Evolutionary conservation across 495 filamentous ascomycete species (phyloP), one percentile per base, ranked within the genome.

Genomic region (Hypomontagnella monticulosa): DNA sequence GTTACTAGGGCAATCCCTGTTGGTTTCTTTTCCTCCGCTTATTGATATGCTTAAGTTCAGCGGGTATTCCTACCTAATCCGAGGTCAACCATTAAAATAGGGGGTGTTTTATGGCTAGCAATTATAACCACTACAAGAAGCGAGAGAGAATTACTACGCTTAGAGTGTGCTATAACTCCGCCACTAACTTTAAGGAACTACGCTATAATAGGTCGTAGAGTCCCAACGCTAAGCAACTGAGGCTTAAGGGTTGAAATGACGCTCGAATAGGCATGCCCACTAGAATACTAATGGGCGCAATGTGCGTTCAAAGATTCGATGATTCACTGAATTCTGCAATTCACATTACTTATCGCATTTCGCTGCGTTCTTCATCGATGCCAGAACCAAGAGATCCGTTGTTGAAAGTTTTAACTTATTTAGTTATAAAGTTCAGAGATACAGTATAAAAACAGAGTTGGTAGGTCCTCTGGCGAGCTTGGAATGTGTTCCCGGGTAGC

Each of bases 41-140:
- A 47, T 47, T 47, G 43, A 47, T 47, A 47, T 47, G 43, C 43
- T 47, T 47, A 47, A 47, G 43, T 47, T 47, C 43, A 47, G 43
- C 43, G 43, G 43, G 43, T 47, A 47, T 30, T 47, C 43, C 43
- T 47, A 47, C 43, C 43, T 47, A 30, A 47, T 47, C n/a, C 43
- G 43, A 47, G 43, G 43, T 47, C 43, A 47, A 47, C 43, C 43
- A 47, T 20, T 47, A 47, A 23, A 47, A 6, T n/a, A 23, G 27
- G 20, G 27, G 43, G 19, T 18, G 42, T 47, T 47, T 47, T 20
- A 30, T 20, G 43, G 43, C 43, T 11, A n/a, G 43, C 8, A 15
- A 20, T 5, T 20, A 15, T 18, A 20, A 12, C 16, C 16, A 47
- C 43, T 27, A 3, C 43, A 47, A n/a, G 43, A 47, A 47, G 43